Conservation (phyloP, 2,329 filamentous ascomycete genomes). For the Hypoxylon rubiginosum region DNA sequence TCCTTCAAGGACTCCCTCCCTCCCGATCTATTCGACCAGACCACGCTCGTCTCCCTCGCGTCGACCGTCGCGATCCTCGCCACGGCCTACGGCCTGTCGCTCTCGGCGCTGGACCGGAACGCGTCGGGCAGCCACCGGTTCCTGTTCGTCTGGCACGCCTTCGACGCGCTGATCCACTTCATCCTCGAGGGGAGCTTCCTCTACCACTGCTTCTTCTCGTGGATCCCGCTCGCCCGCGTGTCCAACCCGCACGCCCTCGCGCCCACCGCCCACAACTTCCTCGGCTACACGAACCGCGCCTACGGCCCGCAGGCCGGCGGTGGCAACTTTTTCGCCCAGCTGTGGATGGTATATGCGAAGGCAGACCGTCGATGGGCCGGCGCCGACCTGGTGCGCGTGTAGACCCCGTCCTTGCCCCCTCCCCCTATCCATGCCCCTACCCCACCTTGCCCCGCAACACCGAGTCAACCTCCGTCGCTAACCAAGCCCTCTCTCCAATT, state of each 20-base stretch:
- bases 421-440: slow-evolving; percentile 17
- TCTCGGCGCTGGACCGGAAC: slow-evolving; percentile 60
- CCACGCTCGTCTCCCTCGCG: slow-evolving; percentile 70
- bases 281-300: slow-evolving; percentile 63
- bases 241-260: slow-evolving; percentile 56
- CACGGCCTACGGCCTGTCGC: slow-evolving; percentile 64
- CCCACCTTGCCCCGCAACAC: slow-evolving; percentile 9
- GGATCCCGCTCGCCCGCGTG: slow-evolving; percentile 55
- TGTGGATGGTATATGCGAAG: slow-evolving; percentile 78
- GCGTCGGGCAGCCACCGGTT: slow-evolving; percentile 73
- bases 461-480: slow-evolving; percentile 1
- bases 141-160: slow-evolving; percentile 95
- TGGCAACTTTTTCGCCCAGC: slow-evolving; percentile 66
- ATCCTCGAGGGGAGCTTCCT: slow-evolving; percentile 92
- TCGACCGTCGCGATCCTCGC: slow-evolving; percentile 67
- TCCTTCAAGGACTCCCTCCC: slow-evolving; percentile 56
- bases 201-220: slow-evolving; percentile 90
- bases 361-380: slow-evolving; percentile 75
- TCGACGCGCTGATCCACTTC: slow-evolving; percentile 92
- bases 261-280: slow-evolving; percentile 65
- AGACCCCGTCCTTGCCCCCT: slow-evolving; percentile 36
- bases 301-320: slow-evolving; percentile 71
- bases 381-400: slow-evolving; percentile 71
- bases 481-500: neutral
- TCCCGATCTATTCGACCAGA: slow-evolving; percentile 70